A percentile compares a stretch with the other conserved stretches of the same genome.
Conservation (phyloP, 768 basidiomycete species). For the Termitomyces sp. region DNA sequence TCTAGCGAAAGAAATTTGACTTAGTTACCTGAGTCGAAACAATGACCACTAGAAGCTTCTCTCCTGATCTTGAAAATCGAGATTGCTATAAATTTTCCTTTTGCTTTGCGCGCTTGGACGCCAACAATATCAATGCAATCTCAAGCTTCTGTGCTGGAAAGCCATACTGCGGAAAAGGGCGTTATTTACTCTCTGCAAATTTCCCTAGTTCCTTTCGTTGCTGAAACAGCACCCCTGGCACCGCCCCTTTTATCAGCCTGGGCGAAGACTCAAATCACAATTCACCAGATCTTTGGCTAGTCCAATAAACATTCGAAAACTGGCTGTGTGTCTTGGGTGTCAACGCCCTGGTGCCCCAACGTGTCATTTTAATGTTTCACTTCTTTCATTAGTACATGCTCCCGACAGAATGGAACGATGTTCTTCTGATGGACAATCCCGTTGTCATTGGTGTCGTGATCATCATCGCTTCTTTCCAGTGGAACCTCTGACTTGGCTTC, state of each 20-base stretch:
- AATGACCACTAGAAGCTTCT: too few species aligned
- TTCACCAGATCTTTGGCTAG: neutral
- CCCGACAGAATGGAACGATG: neutral
- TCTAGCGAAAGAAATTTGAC: too few species aligned
- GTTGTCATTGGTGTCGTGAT: neutral
- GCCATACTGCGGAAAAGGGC: neutral
- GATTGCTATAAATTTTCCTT: too few species aligned
- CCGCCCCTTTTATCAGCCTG: neutral
- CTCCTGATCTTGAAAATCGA: too few species aligned
- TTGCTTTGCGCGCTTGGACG: too few species aligned
- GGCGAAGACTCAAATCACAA: neutral
- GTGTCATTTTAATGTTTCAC: too few species aligned
- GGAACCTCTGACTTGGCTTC: neutral
- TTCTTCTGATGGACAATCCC: neutral
- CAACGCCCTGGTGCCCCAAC: neutral
- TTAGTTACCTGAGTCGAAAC: too few species aligned
- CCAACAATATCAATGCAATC: too few species aligned
- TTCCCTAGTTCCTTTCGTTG: neutral
- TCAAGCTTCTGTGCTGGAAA: neutral
- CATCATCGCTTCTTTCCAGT: neutral
- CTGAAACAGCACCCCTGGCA: neutral
- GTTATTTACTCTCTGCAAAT: neutral
- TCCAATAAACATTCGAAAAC: neutral
- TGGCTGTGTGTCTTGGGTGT: neutral
- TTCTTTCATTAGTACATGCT: too few species aligned